These are phyloP conservation scores for Hyaloperonospora arabidopsidis DNA, from an alignment of 352 stramenopile genomes.

Conservation along the genomic window DNA sequence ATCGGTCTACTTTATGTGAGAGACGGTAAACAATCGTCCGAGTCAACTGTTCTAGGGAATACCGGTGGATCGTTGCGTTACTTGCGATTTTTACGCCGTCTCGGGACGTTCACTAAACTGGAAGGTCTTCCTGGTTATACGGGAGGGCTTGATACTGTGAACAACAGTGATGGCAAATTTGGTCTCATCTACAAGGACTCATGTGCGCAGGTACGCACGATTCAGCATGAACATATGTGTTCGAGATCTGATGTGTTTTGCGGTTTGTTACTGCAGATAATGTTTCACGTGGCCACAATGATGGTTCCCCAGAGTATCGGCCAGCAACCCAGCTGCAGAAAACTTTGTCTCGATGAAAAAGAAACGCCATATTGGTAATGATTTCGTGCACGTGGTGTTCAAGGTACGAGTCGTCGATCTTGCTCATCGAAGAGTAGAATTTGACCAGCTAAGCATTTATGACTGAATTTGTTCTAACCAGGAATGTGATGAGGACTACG, in stretches of 20 bases:
- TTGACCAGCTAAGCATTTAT: not conserved
- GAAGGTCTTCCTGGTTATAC: slow-evolving; percentile 59
- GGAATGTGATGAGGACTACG: slow-evolving; percentile 76
- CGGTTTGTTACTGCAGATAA: slow-evolving; percentile 35
- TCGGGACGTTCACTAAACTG: slow-evolving; percentile 64
- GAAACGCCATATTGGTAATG: slow-evolving; percentile 85
- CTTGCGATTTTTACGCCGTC: slow-evolving; percentile 55
- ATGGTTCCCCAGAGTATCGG: slow-evolving; percentile 36
- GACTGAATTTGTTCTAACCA: slow-evolving; percentile 9
- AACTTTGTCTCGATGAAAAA: slow-evolving; percentile 55
- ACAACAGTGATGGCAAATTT: slow-evolving; percentile 68
- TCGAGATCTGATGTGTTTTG: not conserved
- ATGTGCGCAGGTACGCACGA: slow-evolving; percentile 43
- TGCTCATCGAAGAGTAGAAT: not conserved
- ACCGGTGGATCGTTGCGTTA: slow-evolving; percentile 68
- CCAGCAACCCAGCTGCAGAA: not conserved
- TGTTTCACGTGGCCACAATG: slow-evolving; percentile 85
- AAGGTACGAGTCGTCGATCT: slow-evolving; percentile 32
- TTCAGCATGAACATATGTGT: not conserved
- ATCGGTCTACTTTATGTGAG: slow-evolving; percentile 75
- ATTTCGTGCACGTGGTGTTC: slow-evolving; percentile 84
- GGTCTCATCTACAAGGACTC: slow-evolving; percentile 62
- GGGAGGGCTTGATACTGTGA: slow-evolving; percentile 65
- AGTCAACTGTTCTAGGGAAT: slow-evolving; percentile 68
- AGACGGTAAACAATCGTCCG: slow-evolving; percentile 42